Evolutionary conservation across 768 basidiomycete genomes (phyloP).

Genomic region (Royoungia palumana): DNA sequence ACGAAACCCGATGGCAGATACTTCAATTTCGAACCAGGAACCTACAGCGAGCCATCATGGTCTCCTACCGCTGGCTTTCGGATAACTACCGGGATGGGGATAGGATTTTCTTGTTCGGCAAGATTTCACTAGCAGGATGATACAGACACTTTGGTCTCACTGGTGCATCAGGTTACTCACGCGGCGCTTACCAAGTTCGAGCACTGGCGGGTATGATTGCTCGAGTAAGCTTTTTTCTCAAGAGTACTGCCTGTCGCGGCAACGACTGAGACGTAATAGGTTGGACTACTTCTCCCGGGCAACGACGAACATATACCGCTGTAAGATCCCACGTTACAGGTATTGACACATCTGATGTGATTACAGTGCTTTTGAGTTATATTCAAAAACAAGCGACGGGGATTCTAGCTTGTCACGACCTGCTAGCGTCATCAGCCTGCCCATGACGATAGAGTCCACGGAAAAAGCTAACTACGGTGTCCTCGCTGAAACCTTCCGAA

Average conservation of each 20-base stretch:
- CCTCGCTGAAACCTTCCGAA: slow-evolving; percentile 30
- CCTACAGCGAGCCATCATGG: slow-evolving; percentile 33
- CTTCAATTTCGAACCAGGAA: slow-evolving; percentile 26
- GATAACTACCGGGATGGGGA: slow-evolving; percentile 39
- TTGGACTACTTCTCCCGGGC: slow-evolving; percentile 40
- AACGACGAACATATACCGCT: slow-evolving; percentile 43
- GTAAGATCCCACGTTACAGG: slow-evolving; percentile 14
- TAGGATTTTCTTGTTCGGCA: slow-evolving; percentile 41
- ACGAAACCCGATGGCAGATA: neutral
- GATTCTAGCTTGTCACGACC: slow-evolving; percentile 9
- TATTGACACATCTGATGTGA: neutral
- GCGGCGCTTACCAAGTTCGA: slow-evolving; percentile 47
- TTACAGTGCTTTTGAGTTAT: slow-evolving; percentile 39
- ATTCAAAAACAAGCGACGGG: slow-evolving; percentile 25
- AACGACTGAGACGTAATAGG: slow-evolving; percentile 21
- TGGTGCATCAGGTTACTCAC: slow-evolving; percentile 38
- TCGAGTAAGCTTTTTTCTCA: slow-evolving; percentile 23
- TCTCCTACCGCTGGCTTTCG: slow-evolving; percentile 41
- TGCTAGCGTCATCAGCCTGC: slow-evolving; percentile 7
- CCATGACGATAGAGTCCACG: slow-evolving; percentile 5
- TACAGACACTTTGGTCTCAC: neutral
- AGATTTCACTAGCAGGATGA: neutral
- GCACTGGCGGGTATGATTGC: slow-evolving; percentile 44
- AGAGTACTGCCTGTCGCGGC: too few species aligned
- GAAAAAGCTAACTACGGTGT: slow-evolving; percentile 18